Evolutionary conservation across 2,329 filamentous ascomycete species (phyloP).

Genomic region (Phaeomoniella chlamydospora): DNA sequence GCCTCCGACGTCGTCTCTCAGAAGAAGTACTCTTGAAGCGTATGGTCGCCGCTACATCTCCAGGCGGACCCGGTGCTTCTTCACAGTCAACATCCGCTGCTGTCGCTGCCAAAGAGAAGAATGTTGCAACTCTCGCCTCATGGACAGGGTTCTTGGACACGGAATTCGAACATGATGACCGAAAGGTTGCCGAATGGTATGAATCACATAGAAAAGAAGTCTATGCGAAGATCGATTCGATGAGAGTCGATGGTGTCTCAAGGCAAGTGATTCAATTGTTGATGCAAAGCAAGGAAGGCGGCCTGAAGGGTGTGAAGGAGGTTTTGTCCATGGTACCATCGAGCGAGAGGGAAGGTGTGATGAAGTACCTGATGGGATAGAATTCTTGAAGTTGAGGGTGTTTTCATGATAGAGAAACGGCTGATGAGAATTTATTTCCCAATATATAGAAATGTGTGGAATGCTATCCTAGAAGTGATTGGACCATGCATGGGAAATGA

Average conservation of each 20-base stretch:
- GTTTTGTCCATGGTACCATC: constrained; percentile 77
- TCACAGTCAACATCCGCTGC: constrained; percentile 20
- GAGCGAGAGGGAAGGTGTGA: constrained; percentile 71
- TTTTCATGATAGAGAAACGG: too few relatives aligned
- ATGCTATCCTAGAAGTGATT: too few relatives aligned
- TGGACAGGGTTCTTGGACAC: constrained; percentile 59
- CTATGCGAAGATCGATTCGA: constrained; percentile 65
- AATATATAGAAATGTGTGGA: too few relatives aligned
- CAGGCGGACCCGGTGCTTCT: constrained; percentile 15
- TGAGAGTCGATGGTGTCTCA: constrained; percentile 63
- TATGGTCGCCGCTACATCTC: constrained; percentile 41
- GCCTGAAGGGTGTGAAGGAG: constrained; percentile 74
- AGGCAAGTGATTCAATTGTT: constrained; percentile 56
- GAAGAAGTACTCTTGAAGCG: constrained; percentile 95
- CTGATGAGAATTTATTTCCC: too few relatives aligned
- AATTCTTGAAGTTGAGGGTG: too few relatives aligned
- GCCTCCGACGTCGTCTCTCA: constrained; percentile 86
- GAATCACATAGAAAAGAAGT: constrained; percentile 83
- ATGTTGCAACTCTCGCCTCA: constrained; percentile 63
- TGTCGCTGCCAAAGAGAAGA: constrained; percentile 44
- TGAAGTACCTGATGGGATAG: constrained; percentile 35
- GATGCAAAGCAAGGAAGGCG: constrained; percentile 51
- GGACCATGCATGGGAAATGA: too few relatives aligned
- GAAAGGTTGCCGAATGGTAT: constrained; percentile 82
- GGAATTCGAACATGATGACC: constrained; percentile 66